phyloP scores from a whole-genome alignment of 495 filamentous ascomycete genomes.

The Xylaria intraflava region DNA sequence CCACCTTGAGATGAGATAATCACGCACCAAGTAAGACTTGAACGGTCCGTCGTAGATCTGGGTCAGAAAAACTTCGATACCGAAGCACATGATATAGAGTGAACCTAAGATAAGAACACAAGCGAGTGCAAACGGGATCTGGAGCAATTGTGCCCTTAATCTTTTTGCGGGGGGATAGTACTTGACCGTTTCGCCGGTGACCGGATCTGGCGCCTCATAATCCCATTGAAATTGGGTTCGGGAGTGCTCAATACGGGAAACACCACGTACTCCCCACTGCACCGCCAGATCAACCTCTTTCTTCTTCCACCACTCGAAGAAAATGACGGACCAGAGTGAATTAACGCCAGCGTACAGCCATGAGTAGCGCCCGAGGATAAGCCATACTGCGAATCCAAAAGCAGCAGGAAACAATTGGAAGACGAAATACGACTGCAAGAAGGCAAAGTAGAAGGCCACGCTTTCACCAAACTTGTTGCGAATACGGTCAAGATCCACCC shows the following conservation, averaged over 20 bases:
- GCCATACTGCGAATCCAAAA: conserved; percentile 75
- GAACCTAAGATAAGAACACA: conserved; percentile 64
- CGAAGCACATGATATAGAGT: conserved; percentile 81
- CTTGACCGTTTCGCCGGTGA: conserved; percentile 75
- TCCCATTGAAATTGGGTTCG: conserved; percentile 75
- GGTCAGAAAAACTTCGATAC: conserved; percentile 91
- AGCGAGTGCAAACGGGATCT: conserved; percentile 79
- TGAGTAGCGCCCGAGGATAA: conserved; percentile 79
- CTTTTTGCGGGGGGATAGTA: conserved; percentile 75
- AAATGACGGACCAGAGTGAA: conserved; percentile 79
- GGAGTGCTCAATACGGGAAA: conserved; percentile 72
- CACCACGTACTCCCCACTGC: conserved; percentile 85
- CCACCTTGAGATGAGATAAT: neutral
- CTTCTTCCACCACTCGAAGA: conserved; percentile 95
- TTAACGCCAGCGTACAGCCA: conserved; percentile 75
- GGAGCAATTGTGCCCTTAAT: conserved; percentile 69
- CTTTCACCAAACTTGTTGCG: conserved; percentile 88
- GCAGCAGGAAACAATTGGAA: conserved; percentile 80
- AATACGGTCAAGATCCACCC: conserved; percentile 74
- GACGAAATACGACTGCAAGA: conserved; percentile 84
- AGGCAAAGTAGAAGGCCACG: conserved; percentile 95
- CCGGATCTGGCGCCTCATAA: conserved; percentile 64
- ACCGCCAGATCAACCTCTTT: conserved; percentile 87
- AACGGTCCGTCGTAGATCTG: conserved; percentile 91
- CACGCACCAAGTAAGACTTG: conserved; percentile 70